Evolutionary conservation across 495 filamentous ascomycete species (phyloP), one percentile per base, ranked within the genome.

Genomic region (Chaetomium cochliodes): DNA sequence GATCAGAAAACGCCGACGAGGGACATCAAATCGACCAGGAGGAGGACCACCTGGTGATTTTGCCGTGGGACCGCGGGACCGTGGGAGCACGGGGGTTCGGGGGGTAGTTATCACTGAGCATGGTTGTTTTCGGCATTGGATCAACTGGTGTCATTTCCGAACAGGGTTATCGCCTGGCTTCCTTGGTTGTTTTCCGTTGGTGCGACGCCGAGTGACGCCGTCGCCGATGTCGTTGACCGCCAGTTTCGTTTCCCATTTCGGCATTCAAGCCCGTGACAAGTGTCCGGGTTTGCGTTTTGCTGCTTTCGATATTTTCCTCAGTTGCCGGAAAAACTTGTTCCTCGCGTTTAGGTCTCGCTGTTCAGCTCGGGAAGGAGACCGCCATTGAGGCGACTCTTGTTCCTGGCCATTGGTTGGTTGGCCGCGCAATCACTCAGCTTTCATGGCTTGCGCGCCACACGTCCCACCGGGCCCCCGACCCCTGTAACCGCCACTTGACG

Each of bases 351-450:
- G 28, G 28, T 30, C 15, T 9, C 18, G 15, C 49, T 13, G 22
- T n/a, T 15, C 53, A 41, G 46, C 44, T 11, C 0, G 25, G 26
- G 16, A 42, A 9, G 11, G 62, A 51, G 65, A 70, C 70, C 72
- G 72, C 72, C 68, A 54, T 67, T 70, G 72, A 57, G 70, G 72
- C 72, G 68, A 72, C 25, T 66, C 55, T 61, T 44, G 60, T 62
- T 66, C 33, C 37, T 47, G 60, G 53, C 6, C n/a, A 52, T n/a
- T 62, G 57, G 68, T 73, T 73, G 67, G 71, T 58, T 56, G 37
- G 26, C 44, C 22, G 47, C 47, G 26, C 63, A 47, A 46, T 47
- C 52, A 49, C 57, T 67, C 68, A 67, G 68, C 66, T 67, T 58
- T 39, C 47, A 47, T 58, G 56, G 53, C 63, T 23, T 52, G 25